phyloP scores from a whole-genome alignment of 176 grass and related monocot genomes.

The Paspalum vaginatum region DNA sequence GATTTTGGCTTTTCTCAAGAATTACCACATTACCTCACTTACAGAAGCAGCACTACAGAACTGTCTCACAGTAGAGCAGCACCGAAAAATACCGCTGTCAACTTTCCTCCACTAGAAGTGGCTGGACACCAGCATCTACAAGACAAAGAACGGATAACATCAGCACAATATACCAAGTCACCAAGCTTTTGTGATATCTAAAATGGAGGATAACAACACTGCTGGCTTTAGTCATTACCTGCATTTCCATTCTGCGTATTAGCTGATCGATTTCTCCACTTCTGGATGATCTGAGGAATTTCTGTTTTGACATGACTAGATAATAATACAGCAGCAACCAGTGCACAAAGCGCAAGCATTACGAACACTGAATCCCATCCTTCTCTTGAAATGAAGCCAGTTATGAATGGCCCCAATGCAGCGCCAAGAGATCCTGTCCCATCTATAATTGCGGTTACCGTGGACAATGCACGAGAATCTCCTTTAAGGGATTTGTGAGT shows the following conservation, averaged over 20 bases:
- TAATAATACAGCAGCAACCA: constrained; percentile 41
- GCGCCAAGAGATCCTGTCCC: constrained; percentile 73
- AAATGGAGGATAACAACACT: background rate
- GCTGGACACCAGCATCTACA: constrained; percentile 42
- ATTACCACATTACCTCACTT: background rate
- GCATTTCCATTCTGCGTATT: constrained; percentile 31
- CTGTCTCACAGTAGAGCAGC: background rate
- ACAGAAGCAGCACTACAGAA: constrained; percentile 12
- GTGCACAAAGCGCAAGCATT: constrained; percentile 66
- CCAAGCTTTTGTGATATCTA: background rate
- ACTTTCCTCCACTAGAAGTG: constrained; percentile 52
- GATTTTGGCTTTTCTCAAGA: constrained; percentile 1
- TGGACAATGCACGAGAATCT: constrained; percentile 69
- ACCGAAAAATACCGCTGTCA: constrained; percentile 7
- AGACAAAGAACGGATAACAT: constrained; percentile 6
- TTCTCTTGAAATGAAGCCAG: constrained; percentile 59
- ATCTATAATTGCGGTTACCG: constrained; percentile 72
- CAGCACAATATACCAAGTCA: background rate
- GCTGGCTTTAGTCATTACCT: constrained; percentile 38
- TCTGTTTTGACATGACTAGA: constrained; percentile 57
- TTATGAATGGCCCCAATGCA: constrained; percentile 68
- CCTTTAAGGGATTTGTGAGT: constrained; percentile 72
- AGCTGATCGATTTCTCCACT: constrained; percentile 35
- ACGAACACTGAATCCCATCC: constrained; percentile 59
- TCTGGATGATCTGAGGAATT: constrained; percentile 48